Evolutionary conservation across 2,329 filamentous ascomycete species (phyloP).

Genomic region (Apiospora hydei): DNA sequence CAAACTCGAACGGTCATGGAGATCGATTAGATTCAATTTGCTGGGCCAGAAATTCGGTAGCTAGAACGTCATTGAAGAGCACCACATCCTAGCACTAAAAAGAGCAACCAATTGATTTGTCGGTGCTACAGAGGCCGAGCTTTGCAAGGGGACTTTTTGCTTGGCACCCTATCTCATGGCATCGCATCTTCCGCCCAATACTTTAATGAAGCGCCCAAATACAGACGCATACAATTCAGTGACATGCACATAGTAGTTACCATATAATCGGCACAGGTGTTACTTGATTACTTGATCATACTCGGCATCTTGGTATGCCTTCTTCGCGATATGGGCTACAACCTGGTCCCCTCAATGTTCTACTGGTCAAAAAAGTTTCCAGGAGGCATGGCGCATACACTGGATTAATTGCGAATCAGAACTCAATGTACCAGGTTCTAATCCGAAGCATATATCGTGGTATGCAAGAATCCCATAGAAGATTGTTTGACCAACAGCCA

Average conservation of each 20-base stretch:
- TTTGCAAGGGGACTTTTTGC: not conserved
- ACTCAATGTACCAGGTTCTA: not conserved
- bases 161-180: not conserved
- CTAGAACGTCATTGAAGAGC: constrained; percentile 13
- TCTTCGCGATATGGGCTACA: not conserved
- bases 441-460: not conserved
- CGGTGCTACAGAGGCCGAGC: not conserved
- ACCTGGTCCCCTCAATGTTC: not conserved
- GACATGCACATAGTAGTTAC: not conserved
- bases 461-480: not conserved
- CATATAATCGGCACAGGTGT: too few species aligned
- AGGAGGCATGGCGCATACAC: not conserved
- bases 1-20: not conserved
- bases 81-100: not conserved
- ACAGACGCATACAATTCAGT: not conserved
- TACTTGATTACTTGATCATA: not conserved
- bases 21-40: not conserved
- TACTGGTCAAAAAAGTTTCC: not conserved
- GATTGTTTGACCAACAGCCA: not conserved
- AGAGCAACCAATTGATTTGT: not conserved
- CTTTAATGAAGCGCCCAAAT: not conserved
- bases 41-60: not conserved
- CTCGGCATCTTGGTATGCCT: not conserved
- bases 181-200: not conserved
- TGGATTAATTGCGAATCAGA: not conserved